Percentiles rank a stretch among this genome's conserved stretches.
phyloP scores from a whole-genome alignment of 768 basidiomycete species.

The Gloeophyllum trabeum region DNA sequence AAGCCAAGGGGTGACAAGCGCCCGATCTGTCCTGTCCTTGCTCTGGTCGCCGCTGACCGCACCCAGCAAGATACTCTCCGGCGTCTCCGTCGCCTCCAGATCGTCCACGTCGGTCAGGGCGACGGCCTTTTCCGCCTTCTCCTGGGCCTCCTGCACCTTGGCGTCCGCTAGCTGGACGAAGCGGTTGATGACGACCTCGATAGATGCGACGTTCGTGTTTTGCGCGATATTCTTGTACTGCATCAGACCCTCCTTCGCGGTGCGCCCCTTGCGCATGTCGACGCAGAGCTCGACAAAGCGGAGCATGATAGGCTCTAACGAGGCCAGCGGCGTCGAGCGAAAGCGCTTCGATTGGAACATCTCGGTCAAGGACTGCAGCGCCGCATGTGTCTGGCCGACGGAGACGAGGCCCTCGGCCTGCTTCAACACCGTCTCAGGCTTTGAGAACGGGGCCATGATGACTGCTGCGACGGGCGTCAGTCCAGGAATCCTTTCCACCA shows the following conservation, averaged over 20 bases:
- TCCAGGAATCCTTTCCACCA: no score
- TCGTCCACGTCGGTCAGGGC: slow-evolving; percentile 78
- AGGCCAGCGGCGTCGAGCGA: slow-evolving; percentile 76
- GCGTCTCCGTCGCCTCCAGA: slow-evolving; percentile 91
- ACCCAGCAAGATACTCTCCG: slow-evolving; percentile 82
- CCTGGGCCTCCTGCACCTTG: slow-evolving; percentile 79
- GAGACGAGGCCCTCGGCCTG: slow-evolving; percentile 91
- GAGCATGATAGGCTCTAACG: slow-evolving; percentile 91
- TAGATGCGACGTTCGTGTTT: slow-evolving; percentile 80
- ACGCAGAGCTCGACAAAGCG: slow-evolving; percentile 96
- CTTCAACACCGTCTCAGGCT: slow-evolving; percentile 85
- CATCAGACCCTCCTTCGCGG: slow-evolving; percentile 92
- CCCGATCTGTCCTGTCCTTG: slow-evolving; percentile 89
- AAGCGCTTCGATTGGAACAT: slow-evolving; percentile 93
- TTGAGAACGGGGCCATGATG: slow-evolving; percentile 80
- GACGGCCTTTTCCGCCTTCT: slow-evolving; percentile 68
- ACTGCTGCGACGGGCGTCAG: no score
- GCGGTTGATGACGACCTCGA: slow-evolving; percentile 82
- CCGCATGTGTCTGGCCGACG: slow-evolving; percentile 84
- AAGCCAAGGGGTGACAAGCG: slow-evolving; percentile 94
- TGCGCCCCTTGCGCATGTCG: slow-evolving; percentile 85
- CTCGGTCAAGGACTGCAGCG: slow-evolving; percentile 82
- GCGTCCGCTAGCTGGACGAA: slow-evolving; percentile 76
- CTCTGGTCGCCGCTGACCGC: slow-evolving; percentile 86
- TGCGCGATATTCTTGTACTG: slow-evolving; percentile 98